These are phyloP conservation scores for Vigna hirtella DNA, from an alignment of 306 rosid genomes.

Conservation along the genomic window DNA sequence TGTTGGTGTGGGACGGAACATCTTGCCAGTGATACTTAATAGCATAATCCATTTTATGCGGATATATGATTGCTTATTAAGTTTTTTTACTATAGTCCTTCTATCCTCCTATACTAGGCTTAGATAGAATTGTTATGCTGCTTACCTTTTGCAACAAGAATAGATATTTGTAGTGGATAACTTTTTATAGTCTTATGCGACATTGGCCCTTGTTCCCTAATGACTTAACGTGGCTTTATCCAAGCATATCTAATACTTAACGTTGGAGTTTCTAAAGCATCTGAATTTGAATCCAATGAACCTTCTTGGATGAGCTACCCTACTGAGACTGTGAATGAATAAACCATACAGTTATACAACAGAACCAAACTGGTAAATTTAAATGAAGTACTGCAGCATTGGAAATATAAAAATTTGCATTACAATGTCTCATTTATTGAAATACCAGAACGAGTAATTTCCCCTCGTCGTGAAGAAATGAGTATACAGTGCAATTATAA, in stretches of 20 bases:
- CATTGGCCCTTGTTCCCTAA: not conserved
- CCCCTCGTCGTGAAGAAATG: constrained; percentile 22
- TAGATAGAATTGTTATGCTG: not conserved
- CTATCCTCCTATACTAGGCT: constrained; percentile 19
- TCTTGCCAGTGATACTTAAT: constrained; percentile 10
- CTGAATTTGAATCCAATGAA: not conserved
- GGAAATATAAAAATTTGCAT: not conserved
- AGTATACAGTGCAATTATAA: not conserved
- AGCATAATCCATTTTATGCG: constrained; percentile 23
- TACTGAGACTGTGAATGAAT: not conserved
- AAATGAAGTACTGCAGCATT: not conserved
- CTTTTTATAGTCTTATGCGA: constrained; percentile 16
- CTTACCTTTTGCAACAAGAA: constrained; percentile 22
- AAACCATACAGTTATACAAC: not conserved
- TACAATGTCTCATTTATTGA: constrained; percentile 7
- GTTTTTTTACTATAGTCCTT: not conserved
- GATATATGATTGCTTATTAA: not conserved
- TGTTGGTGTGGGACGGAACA: constrained; percentile 14
- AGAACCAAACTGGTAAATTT: not conserved
- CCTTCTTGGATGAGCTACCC: not conserved
- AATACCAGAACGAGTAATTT: constrained; percentile 17
- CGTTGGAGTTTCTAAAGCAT: not conserved
- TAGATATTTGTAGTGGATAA: not conserved
- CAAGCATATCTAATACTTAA: not conserved
- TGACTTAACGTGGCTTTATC: not conserved